phyloP scores from a whole-genome alignment of 2,329 filamentous ascomycete genomes.

The Sarocladium oryzae region DNA sequence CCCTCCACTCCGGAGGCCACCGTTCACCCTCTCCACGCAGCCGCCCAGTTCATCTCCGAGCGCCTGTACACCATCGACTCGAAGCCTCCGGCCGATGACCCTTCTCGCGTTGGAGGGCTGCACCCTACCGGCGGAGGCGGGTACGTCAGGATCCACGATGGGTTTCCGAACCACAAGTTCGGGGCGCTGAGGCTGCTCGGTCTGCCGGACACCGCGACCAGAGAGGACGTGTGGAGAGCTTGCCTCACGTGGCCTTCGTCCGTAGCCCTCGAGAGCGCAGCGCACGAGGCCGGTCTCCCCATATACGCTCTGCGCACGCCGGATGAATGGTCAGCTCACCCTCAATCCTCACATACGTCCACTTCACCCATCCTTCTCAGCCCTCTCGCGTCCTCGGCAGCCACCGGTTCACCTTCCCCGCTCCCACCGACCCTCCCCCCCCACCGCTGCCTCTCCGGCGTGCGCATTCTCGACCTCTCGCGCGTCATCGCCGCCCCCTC shows the following conservation, averaged over 20 bases:
- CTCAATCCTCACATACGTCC: not conserved
- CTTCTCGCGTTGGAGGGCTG: not conserved
- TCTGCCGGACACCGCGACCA: not conserved
- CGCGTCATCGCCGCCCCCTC: slow-evolving; percentile 7
- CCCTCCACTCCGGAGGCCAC: not conserved
- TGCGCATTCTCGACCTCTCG: slow-evolving; percentile 4
- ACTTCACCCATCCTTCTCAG: not conserved
- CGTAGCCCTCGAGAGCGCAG: not conserved
- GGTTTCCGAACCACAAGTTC: not conserved
- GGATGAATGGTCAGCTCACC: not conserved
- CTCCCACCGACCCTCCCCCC: not conserved
- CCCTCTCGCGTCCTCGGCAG: not conserved
- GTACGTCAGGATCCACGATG: not conserved
- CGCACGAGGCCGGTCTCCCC: slow-evolving; percentile 3
- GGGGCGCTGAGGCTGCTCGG: not conserved
- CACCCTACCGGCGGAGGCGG: not conserved
- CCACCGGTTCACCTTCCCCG: not conserved
- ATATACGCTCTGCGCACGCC: slow-evolving; percentile 7
- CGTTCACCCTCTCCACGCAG: not conserved
- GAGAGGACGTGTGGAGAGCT: not conserved
- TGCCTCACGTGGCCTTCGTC: not conserved
- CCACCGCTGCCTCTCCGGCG: not conserved
- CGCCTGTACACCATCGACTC: not conserved
- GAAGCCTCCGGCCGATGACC: not conserved
- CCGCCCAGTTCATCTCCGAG: not conserved